Conservation (phyloP, 352 stramenopile species). For the Phytopythium aichiense region DNA sequence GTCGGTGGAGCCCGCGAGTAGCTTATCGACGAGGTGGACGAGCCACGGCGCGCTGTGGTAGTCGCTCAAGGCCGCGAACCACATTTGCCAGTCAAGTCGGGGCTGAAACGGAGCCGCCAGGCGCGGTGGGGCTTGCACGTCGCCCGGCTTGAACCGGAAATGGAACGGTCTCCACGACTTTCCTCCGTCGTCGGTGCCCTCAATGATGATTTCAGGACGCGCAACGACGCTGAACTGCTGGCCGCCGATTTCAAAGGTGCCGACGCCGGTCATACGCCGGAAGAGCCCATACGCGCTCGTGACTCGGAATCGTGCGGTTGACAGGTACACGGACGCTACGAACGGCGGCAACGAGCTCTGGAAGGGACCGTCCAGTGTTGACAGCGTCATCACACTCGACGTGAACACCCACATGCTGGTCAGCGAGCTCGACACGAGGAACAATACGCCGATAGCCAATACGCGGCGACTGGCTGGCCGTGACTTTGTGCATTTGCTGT, state of each 20-base stretch:
- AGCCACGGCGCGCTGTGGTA: constrained; percentile 87
- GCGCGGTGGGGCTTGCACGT: constrained; percentile 26
- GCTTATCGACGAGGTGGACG: constrained; percentile 80
- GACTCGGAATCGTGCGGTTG: constrained; percentile 30
- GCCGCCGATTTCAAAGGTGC: constrained; percentile 19
- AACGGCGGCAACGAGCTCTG: constrained; percentile 29
- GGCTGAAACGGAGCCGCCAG: constrained; percentile 49
- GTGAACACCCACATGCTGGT: constrained; percentile 30
- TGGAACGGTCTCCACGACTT: constrained; percentile 70
- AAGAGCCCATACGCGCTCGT: constrained; percentile 87
- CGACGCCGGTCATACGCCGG: constrained; percentile 88
- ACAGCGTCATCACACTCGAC: constrained; percentile 34
- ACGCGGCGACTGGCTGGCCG: background rate
- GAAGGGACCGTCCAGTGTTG: constrained; percentile 34
- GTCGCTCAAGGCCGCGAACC: constrained; percentile 84
- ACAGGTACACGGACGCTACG: constrained; percentile 20
- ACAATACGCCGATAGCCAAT: constrained; percentile 13
- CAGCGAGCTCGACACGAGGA: constrained; percentile 22
- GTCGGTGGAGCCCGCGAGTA: constrained; percentile 53
- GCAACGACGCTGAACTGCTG: constrained; percentile 53
- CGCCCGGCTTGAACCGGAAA: constrained; percentile 87
- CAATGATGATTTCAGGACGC: constrained; percentile 87
- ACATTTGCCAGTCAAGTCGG: constrained; percentile 92
- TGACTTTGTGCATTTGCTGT: background rate
- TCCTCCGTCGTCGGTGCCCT: constrained; percentile 52